Percentiles rank a stretch among this genome's conserved stretches.
Conservation (phyloP, 495 filamentous ascomycete genomes). For the Aspergillus homomorphus region DNA sequence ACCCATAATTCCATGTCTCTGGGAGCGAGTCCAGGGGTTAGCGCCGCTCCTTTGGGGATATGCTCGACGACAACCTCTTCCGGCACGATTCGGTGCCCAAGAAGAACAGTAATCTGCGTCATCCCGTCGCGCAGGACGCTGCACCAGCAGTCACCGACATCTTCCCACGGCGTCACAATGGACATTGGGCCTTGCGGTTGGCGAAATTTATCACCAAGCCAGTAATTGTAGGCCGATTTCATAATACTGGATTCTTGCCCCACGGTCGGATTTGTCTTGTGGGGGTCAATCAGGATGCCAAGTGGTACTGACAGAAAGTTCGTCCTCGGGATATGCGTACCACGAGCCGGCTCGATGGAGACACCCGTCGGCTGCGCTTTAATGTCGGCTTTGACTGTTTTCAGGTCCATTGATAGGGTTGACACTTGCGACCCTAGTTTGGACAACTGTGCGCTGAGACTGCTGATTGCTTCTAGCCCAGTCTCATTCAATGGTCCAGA, state of each 20-base stretch:
- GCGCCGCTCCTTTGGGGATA: slow-evolving; percentile 33
- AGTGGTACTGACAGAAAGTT: slow-evolving; percentile 37
- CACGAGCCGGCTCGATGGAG: background rate
- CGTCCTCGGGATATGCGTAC: slow-evolving; percentile 20
- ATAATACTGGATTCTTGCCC: slow-evolving; percentile 10
- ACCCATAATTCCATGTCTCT: slow-evolving; percentile 49
- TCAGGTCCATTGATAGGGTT: slow-evolving; percentile 32
- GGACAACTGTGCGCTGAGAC: slow-evolving; percentile 31
- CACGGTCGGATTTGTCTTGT: slow-evolving; percentile 31
- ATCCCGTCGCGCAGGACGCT: slow-evolving; percentile 33
- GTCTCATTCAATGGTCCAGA: slow-evolving; percentile 23
- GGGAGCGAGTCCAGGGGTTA: slow-evolving; percentile 37
- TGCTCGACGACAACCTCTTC: slow-evolving; percentile 50
- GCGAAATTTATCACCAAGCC: background rate
- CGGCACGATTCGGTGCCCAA: slow-evolving; percentile 38
- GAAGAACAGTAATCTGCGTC: slow-evolving; percentile 37
- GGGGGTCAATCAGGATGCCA: slow-evolving; percentile 39
- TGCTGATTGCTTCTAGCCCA: slow-evolving; percentile 24
- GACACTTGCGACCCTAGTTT: slow-evolving; percentile 34
- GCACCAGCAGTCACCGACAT: slow-evolving; percentile 50
- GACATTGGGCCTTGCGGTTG: slow-evolving; percentile 24
- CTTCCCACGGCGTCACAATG: slow-evolving; percentile 41
- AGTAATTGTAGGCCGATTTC: slow-evolving; percentile 8
- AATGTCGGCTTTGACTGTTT: slow-evolving; percentile 22
- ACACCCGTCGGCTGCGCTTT: slow-evolving; percentile 20